Base-by-base conservation (phyloP, 257 asterid genomes). In the Ilex asprella region DNA sequence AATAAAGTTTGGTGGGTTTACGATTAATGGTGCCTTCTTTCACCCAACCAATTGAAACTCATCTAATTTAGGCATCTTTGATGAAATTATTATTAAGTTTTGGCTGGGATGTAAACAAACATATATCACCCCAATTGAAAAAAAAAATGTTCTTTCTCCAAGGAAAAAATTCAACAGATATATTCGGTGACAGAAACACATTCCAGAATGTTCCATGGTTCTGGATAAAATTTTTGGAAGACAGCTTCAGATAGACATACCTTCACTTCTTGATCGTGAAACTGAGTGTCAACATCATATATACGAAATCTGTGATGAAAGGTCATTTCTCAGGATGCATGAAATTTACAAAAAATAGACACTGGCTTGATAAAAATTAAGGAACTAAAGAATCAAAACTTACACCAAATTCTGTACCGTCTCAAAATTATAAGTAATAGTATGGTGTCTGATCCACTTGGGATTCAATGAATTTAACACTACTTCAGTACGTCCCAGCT, bases 401-500 rank as follows among this genome's bases (percentile, higher is more conserved):
- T 85, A 90, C 99, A 93, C 85, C 85, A 93, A 84, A 75, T 73
- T 70, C 86, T 90, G 97, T 83, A 93, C 97, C 64, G 66, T 72
- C 87, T 93, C 99, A 63, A 93, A 93, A 59, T 90, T 95, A 74
- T 90, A 93, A 62, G 95, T 76, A 71, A 90, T 69, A 50, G 46
- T 72, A 70, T 75, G 79, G 75, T 90, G 90, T 76, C 59, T 78
- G 67, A 93, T 90, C 99, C 99, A 93, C 74, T 80, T 78, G 67
- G 97, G 99, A 78, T 74, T 84, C 74, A 90, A 75, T 57, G 99
- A 84, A 81, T 93, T 93, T 78, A 89, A 73, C 74, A 89, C 75
- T 63, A 89, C 97, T 93, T 93, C 99, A 11, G 95, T 89, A 49
- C 99, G 97, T 21, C 85, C 95, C 75, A 85, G 78, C 84, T 93